phyloP scores from a whole-genome alignment of 768 basidiomycete species.

The Naganishia onofrii region DNA sequence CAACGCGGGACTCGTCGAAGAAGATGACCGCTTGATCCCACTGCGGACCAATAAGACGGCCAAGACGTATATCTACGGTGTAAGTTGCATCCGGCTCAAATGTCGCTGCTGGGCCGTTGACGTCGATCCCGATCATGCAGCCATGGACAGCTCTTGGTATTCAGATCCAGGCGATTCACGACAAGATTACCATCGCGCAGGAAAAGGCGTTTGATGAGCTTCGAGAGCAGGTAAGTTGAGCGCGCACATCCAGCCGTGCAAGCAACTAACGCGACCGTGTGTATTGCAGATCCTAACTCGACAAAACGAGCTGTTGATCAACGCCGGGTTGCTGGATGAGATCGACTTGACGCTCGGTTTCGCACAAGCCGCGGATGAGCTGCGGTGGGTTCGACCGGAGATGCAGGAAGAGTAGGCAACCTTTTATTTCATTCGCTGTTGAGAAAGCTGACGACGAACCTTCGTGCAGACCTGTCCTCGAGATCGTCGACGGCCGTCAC shows the following conservation, averaged over 20 bases:
- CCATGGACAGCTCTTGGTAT: constrained; percentile 44
- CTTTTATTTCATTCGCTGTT: background rate
- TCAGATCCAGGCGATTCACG: constrained; percentile 36
- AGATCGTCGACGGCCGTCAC: constrained; percentile 78
- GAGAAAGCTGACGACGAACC: too few relatives aligned
- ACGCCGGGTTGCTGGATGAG: constrained; percentile 78
- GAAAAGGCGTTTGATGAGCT: constrained; percentile 65
- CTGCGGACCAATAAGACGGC: constrained; percentile 27
- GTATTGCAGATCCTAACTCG: constrained; percentile 39
- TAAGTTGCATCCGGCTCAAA: constrained; percentile 27
- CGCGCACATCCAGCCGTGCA: too few relatives aligned
- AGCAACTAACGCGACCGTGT: background rate
- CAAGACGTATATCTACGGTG: constrained; percentile 38
- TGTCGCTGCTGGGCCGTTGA: background rate
- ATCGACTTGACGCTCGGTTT: constrained; percentile 80
- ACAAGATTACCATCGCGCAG: constrained; percentile 39
- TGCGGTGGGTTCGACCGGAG: constrained; percentile 70
- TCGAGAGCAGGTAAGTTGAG: constrained; percentile 61
- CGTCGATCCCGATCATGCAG: constrained; percentile 21
- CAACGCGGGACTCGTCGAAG: constrained; percentile 8
- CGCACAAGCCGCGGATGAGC: constrained; percentile 72
- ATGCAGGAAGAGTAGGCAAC: constrained; percentile 66
- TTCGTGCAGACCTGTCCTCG: constrained; percentile 59
- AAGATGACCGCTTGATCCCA: constrained; percentile 13
- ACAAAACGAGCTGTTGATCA: constrained; percentile 63